A percentile compares a stretch with the other conserved stretches of the same genome.
Conservation (phyloP, 108 stramenopile genomes). For the Tribonema minus region DNA sequence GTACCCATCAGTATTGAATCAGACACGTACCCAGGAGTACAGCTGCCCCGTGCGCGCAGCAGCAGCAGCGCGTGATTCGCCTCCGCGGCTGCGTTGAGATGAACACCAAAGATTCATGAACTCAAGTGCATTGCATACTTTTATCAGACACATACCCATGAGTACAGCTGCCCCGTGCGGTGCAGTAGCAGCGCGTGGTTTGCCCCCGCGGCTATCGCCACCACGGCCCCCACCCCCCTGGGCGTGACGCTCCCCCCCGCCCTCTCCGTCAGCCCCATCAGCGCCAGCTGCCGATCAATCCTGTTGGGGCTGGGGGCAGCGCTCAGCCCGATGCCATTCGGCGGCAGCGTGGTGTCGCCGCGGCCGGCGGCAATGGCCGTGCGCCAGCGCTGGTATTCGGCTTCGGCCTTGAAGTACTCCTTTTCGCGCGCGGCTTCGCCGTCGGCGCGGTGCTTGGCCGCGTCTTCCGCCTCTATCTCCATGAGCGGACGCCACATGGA, state of each 20-base stretch:
- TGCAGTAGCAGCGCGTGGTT: conserved; percentile 61
- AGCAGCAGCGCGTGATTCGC: no score
- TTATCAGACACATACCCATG: conserved; percentile 35
- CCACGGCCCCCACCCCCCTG: conserved; percentile 48
- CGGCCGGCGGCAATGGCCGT: conserved; percentile 24
- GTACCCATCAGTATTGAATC: no score
- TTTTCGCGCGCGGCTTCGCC: conserved; percentile 9
- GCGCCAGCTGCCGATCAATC: conserved; percentile 16
- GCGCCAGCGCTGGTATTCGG: conserved; percentile 56
- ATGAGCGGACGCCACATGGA: conserved; percentile 58
- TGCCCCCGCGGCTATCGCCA: conserved; percentile 54
- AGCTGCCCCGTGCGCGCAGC: no score
- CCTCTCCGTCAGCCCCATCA: conserved; percentile 53
- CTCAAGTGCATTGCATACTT: neutral
- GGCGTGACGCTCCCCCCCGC: conserved; percentile 38
- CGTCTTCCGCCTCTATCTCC: conserved; percentile 57
- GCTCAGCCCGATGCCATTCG: no score
- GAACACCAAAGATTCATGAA: no score
- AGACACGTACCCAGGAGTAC: no score
- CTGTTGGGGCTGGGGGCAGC: no score
- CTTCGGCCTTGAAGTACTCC: neutral
- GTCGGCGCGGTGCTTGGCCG: conserved; percentile 13
- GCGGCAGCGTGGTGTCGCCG: conserved; percentile 6
- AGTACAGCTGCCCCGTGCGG: conserved; percentile 54
- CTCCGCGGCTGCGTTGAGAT: no score